phyloP scores from a whole-genome alignment of 306 rosid species.

The Abrus pulchellus region DNA sequence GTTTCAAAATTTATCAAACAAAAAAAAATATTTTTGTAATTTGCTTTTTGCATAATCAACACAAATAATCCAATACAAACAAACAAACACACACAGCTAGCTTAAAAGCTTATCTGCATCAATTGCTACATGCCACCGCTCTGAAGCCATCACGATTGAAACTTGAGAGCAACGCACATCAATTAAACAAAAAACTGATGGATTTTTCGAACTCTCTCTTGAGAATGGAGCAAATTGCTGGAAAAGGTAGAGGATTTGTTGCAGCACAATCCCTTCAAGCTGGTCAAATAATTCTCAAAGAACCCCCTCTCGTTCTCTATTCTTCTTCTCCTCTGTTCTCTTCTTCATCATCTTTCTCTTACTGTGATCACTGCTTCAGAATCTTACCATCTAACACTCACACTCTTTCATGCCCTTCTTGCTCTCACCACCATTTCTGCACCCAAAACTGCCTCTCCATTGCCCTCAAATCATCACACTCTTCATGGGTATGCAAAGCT shows the following conservation, averaged over 20 bases:
- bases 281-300: constrained; percentile 68
- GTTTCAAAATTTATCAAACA: too few species aligned
- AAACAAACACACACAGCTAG: too few species aligned
- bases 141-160: too few species aligned
- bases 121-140: too few species aligned
- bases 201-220: constrained; percentile 42
- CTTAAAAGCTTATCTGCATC: too few species aligned
- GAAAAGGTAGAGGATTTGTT: constrained; percentile 66
- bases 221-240: constrained; percentile 48
- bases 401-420: constrained; percentile 48
- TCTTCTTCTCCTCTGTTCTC: constrained; percentile 57
- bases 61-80: too few species aligned
- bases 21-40: too few species aligned
- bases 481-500: constrained; percentile 57
- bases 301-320: constrained; percentile 71
- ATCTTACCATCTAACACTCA: constrained; percentile 26
- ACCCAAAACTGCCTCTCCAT: constrained; percentile 51
- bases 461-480: constrained; percentile 54
- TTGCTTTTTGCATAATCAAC: too few species aligned
- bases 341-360: constrained; percentile 16
- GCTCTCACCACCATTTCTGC: constrained; percentile 59
- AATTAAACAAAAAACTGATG: not conserved
- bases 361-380: constrained; percentile 72
- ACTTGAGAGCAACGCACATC: too few species aligned
- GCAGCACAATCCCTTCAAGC: constrained; percentile 62